Percentiles rank a stretch among this genome's conserved stretches.
These are phyloP conservation scores for Perilla frutescens DNA, from an alignment of 257 asterid genomes.

Conservation along the genomic window DNA sequence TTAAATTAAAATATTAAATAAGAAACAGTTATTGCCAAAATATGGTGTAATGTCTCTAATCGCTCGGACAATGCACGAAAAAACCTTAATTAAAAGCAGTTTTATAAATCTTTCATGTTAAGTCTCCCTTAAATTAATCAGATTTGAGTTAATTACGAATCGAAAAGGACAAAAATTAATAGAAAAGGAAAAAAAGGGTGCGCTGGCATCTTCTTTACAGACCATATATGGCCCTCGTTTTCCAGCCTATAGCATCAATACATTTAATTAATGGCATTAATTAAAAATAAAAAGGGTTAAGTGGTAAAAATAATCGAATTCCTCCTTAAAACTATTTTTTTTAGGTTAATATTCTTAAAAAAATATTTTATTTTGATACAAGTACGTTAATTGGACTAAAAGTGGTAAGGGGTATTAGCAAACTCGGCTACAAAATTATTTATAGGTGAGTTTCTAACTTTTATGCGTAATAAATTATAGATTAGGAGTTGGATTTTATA, in stretches of 20 bases:
- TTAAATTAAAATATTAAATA: not conserved
- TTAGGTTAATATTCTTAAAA: no score
- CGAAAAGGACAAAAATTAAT: not conserved
- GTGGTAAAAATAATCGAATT: no score
- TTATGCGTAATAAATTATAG: no score
- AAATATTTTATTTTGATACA: not conserved
- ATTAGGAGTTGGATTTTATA: no score
- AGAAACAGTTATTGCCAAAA: conserved; percentile 13
- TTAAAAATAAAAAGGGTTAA: no score
- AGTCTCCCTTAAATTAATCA: conserved; percentile 2
- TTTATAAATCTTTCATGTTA: not conserved
- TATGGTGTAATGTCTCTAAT: conserved; percentile 34
- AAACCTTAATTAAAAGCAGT: not conserved
- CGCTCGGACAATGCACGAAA: conserved; percentile 26
- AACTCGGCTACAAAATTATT: no score
- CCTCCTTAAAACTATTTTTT: no score
- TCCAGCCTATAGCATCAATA: not conserved
- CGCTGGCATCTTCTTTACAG: conserved; percentile 30
- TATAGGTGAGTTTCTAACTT: no score
- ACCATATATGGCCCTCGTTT: conserved; percentile 10
- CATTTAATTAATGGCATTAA: no score
- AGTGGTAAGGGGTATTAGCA: no score
- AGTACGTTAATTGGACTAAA: not conserved
- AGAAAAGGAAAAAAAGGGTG: not conserved
- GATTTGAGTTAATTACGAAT: not conserved